Conservation (phyloP, 345 rosid genomes). For the Gossypium stocksii region DNA sequence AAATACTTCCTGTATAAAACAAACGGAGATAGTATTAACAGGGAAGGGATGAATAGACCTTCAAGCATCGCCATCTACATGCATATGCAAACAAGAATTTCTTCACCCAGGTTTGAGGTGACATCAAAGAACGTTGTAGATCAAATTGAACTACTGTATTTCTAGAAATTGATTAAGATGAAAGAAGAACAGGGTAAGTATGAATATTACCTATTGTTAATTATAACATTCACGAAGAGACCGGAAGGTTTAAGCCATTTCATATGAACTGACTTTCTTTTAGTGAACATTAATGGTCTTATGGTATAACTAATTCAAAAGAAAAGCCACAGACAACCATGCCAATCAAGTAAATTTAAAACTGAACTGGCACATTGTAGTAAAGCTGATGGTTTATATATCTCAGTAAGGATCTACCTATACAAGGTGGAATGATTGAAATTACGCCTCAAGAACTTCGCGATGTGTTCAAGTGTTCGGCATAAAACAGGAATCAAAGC, state of each 20-base stretch:
- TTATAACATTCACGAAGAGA: neutral
- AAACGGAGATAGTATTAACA: conserved; percentile 13
- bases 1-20: conserved; percentile 62
- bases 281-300: neutral
- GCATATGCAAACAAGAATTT: neutral
- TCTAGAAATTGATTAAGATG: neutral
- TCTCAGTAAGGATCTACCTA: conserved; percentile 39
- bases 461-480: conserved; percentile 70
- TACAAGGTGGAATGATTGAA: conserved; percentile 74
- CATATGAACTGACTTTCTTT: neutral
- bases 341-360: conserved; percentile 11
- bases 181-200: neutral
- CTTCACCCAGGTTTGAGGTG: neutral
- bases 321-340: neutral
- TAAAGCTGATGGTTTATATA: neutral
- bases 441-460: conserved; percentile 79
- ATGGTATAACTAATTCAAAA: neutral
- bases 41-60: neutral
- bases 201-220: neutral
- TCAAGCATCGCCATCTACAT: neutral
- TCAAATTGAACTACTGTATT: neutral
- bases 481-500: conserved; percentile 87
- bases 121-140: neutral
- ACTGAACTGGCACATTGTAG: neutral
- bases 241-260: neutral